Conservation (phyloP, 306 rosid species). For the Herpetospermum pedunculosum region DNA sequence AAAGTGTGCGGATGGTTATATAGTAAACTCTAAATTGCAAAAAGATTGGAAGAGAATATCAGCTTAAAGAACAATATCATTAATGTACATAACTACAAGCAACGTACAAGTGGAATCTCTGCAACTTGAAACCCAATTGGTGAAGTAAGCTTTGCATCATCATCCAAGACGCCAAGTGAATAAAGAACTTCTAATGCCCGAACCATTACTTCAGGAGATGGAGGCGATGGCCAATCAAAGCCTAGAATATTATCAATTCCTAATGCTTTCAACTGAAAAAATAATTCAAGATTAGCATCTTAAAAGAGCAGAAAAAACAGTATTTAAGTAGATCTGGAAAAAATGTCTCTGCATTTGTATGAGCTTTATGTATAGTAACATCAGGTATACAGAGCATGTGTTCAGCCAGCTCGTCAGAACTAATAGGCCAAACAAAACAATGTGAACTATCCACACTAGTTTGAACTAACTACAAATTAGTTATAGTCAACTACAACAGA, state of each 20-base stretch:
- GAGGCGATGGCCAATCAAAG: conserved; percentile 97
- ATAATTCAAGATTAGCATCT: conserved; percentile 12
- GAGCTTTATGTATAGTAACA: neutral
- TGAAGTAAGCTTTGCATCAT: conserved; percentile 90
- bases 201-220: conserved; percentile 91
- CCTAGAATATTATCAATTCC: conserved; percentile 94
- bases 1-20: neutral
- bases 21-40: neutral
- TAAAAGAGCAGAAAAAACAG: neutral
- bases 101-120: conserved; percentile 86
- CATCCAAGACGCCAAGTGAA: conserved; percentile 81
- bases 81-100: neutral
- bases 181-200: conserved; percentile 86
- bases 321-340: neutral
- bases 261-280: conserved; percentile 67
- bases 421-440: neutral
- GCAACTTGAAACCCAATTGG: conserved; percentile 94
- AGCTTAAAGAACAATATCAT: neutral
- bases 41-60: neutral
- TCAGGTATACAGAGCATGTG: neutral
- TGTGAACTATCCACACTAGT: neutral
- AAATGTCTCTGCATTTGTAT: neutral
- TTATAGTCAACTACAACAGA: neutral
- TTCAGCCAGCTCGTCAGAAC: neutral
- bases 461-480: neutral